Base-by-base conservation (phyloP, 2,329 filamentous ascomycete species). In the Aspergillus bombycis region DNA sequence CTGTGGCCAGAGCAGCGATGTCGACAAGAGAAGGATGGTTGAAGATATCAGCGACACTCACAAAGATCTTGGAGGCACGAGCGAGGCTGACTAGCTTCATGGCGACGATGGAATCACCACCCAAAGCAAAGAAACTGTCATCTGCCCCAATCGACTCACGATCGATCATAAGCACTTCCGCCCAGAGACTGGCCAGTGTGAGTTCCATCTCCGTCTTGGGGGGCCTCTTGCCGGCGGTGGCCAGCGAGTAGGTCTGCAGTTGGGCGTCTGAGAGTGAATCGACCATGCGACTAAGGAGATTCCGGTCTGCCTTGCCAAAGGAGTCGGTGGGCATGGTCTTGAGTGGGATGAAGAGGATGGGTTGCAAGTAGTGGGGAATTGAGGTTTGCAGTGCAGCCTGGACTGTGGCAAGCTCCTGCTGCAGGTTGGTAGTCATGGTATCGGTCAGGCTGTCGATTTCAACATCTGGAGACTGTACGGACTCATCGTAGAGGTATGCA, bases 61-160 rank as follows among this genome's bases (percentile, higher is more conserved):
- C 10, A 11, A 28, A 21, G 23, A 48, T 14, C n/a, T 48, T 48
- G 14, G 45, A 48, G 11, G 45, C 23, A 48, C 67, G 62, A 9
- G 71, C 67, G 4, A 36, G 50, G 23, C 70, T 65, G 19, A 67
- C 66, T 6, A 74, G 64, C 54, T 66, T 67, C 69, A 74, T 73
- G 23, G 71, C 72, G 32, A 59, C 58, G 34, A 71, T 60, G 14
- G 67, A 69, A 55, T 70, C 68, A 11, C 67, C 69, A 5, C 69
- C 69, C 21, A 71, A 60, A 3, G 62, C 59, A 52, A 71, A 70
- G 62, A 71, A 70, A 54, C 62, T 62, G 45, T 71, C 69, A 7
- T 62, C 50, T 3, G 43, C 21, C 8, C 61, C 62, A 38, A 67
- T 53, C n/a, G 62, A 59, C 11, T 60, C 59, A 11, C 57, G 21